These are phyloP conservation scores for Podospora bellae-mahoneyi DNA, from an alignment of 495 filamentous ascomycete species.

Conservation along the genomic window DNA sequence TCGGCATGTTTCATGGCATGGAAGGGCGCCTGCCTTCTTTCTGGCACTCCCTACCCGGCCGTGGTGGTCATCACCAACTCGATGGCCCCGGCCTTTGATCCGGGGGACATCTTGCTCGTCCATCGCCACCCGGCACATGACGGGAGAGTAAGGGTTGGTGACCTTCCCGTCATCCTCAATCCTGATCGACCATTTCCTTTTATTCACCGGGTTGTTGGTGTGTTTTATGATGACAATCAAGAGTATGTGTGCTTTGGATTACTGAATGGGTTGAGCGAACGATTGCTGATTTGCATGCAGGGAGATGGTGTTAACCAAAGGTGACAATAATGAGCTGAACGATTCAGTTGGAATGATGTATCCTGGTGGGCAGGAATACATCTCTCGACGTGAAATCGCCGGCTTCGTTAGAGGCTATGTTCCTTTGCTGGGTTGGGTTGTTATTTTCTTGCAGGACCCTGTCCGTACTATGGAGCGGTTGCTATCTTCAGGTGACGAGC, in stretches of 20 bases:
- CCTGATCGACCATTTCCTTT: neutral
- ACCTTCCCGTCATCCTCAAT: neutral
- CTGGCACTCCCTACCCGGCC: neutral
- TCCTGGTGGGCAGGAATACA: neutral
- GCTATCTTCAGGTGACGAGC: neutral
- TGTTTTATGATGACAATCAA: neutral
- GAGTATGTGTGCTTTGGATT: neutral
- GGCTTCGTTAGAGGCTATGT: neutral
- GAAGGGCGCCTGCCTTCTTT: neutral
- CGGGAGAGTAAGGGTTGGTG: neutral
- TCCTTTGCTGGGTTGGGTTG: neutral
- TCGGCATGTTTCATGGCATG: neutral
- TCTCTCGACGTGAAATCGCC: neutral
- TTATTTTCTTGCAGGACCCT: neutral
- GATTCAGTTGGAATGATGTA: neutral
- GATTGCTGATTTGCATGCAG: neutral
- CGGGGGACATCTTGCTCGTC: slow-evolving; percentile 5
- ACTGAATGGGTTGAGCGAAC: neutral
- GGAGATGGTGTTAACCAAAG: neutral
- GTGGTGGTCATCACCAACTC: slow-evolving; percentile 3
- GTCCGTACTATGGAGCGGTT: neutral
- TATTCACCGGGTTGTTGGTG: neutral
- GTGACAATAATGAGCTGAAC: neutral
- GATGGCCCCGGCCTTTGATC: slow-evolving; percentile 2
- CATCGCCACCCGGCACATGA: neutral